Evolutionary conservation across 2,329 filamentous ascomycete species (phyloP), one percentile per base, ranked within the genome.

Genomic region (Monilinia fructigena): DNA sequence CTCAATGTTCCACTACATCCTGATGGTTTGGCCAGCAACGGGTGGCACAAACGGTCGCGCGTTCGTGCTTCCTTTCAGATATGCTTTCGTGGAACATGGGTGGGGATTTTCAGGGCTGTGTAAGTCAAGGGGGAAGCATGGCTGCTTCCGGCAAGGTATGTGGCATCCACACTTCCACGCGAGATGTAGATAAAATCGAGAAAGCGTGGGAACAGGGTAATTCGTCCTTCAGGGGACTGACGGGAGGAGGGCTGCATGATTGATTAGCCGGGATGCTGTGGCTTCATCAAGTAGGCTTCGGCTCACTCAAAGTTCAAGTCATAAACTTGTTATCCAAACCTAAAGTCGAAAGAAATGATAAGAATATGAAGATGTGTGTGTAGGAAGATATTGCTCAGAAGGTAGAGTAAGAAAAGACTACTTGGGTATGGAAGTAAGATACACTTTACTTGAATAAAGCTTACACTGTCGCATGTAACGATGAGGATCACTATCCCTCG

Each of bases 81-180:
- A 63, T 56, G 54, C 53, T 26, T 64, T 56, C 45, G 53, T 64
- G 53, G 62, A 40, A 50, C 6, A 14, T 47, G 50, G 45, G 42
- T 52, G 55, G 45, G 38, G 45, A 31, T 26, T 52, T 60, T 45
- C 47, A 59, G 45, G 45, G 63, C 47, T 47, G 56, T 66, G 56
- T 35, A 61, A 61, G 63, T 59, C 40, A 50, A 59, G 42, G 63
- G 63, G 63, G 63, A 66, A 62, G 50, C 26, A 54, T 61, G 47
- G 56, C 55, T 56, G 31, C 63, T 65, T 65, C 63, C 63, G 45
- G 54, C 18, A 52, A 45, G 58, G 53, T 65, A 12, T 47, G 63
- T 65, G 54, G 59, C 55, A 60, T 65, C 63, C 55, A 65, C 63
- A 28, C 47, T 60, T 65, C 55, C 63, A 60, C 55, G 63, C 63